Conservation (phyloP, 139 green algal species). For the Picochlorum sp. region DNA sequence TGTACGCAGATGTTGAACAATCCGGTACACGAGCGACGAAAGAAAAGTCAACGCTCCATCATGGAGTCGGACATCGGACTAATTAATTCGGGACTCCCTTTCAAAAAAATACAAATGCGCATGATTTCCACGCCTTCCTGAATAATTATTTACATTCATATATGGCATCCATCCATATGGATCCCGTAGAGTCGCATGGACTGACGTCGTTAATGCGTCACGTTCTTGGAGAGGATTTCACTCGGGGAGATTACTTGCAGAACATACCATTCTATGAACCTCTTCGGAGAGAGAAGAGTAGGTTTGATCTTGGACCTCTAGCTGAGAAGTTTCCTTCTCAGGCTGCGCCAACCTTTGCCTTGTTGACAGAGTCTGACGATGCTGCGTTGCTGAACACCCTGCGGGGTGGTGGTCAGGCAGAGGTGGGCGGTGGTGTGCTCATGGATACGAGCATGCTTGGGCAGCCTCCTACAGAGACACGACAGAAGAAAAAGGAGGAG, state of each 20-base stretch:
- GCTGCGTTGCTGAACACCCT: neutral
- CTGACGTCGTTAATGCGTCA: neutral
- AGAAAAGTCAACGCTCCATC: too few species aligned
- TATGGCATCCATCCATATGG: too few species aligned
- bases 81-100: too few species aligned
- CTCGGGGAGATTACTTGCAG: neutral
- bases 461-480: neutral
- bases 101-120: too few species aligned
- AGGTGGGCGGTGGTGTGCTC: neutral
- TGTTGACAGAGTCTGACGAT: neutral
- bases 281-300: neutral
- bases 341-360: neutral
- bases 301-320: neutral
- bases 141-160: too few species aligned
- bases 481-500: neutral
- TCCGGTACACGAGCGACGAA: too few species aligned
- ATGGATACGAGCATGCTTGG: neutral
- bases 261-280: neutral
- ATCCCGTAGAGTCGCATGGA: neutral
- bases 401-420: neutral
- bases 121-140: too few species aligned
- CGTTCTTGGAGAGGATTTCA: conserved; percentile 4
- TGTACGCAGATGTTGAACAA: too few species aligned
- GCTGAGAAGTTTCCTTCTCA: conserved; percentile 1
- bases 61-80: too few species aligned